phyloP scores from a whole-genome alignment of 1,139 yeast genomes.

The Diutina pseudorugosa region DNA sequence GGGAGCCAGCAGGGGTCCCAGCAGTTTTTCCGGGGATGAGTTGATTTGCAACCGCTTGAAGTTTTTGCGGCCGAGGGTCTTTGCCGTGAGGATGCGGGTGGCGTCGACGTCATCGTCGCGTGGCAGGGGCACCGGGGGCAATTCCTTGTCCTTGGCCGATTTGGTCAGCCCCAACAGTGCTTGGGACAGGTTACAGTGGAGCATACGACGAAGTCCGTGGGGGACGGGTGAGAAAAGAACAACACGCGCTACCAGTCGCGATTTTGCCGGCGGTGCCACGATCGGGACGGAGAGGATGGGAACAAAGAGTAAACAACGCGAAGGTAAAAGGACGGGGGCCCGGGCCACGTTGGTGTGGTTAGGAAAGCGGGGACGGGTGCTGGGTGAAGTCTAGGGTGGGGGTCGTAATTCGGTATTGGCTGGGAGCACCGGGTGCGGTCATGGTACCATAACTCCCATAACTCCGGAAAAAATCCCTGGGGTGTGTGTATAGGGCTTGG shows the following conservation, averaged over 20 bases:
- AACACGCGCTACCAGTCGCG: background rate
- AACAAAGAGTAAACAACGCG: background rate
- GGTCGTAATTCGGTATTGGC: background rate
- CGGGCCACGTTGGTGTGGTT: too few species aligned
- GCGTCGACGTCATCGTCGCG: conserved; percentile 8
- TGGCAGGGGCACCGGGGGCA: conserved; percentile 27
- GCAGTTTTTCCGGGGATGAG: background rate
- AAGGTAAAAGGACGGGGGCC: too few species aligned
- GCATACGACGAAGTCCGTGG: conserved; percentile 9
- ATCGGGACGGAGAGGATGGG: too few species aligned
- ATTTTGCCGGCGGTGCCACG: background rate
- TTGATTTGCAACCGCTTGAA: conserved; percentile 53
- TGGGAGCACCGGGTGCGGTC: background rate
- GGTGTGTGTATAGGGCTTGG: too few species aligned
- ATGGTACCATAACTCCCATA: background rate
- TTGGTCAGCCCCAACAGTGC: conserved; percentile 15
- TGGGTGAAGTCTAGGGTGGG: background rate
- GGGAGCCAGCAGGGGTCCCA: conserved; percentile 8
- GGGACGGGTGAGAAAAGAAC: conserved; percentile 3
- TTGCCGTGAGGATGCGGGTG: conserved; percentile 27
- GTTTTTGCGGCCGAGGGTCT: conserved; percentile 60
- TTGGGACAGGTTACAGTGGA: conserved; percentile 16
- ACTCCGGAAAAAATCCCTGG: background rate
- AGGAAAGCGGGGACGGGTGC: too few species aligned
- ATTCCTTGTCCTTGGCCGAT: conserved; percentile 18